phyloP scores from a whole-genome alignment of 2,329 filamentous ascomycete species.

The Cyphellophora europaea region DNA sequence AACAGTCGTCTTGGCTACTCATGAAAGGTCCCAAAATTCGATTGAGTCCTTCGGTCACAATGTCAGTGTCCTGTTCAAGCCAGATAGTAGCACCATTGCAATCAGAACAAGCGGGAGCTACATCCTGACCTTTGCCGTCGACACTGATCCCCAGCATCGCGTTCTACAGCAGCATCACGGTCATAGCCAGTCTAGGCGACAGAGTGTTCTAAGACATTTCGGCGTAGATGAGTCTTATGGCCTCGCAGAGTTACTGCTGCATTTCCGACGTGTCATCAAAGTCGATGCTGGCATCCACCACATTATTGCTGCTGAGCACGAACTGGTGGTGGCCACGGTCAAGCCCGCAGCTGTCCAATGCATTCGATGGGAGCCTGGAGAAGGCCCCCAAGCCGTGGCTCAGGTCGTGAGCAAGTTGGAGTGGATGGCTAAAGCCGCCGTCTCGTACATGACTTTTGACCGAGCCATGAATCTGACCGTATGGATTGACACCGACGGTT shows the following conservation, averaged over 20 bases:
- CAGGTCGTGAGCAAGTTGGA: constrained; percentile 80
- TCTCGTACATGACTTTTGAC: constrained; percentile 84
- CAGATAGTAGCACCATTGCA: constrained; percentile 85
- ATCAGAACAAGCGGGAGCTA: constrained; percentile 79
- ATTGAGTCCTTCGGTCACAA: constrained; percentile 78
- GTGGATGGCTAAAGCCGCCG: constrained; percentile 70
- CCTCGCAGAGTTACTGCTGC: constrained; percentile 76
- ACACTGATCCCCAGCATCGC: constrained; percentile 69
- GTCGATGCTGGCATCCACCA: constrained; percentile 90
- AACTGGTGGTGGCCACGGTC: constrained; percentile 80
- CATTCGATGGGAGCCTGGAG: constrained; percentile 79
- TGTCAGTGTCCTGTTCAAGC: constrained; percentile 72
- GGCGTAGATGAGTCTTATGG: constrained; percentile 75
- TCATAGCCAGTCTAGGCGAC: constrained; percentile 35
- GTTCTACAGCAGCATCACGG: constrained; percentile 72
- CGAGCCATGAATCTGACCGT: constrained; percentile 91
- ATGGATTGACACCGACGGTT: constrained; percentile 84
- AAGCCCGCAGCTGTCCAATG: constrained; percentile 94
- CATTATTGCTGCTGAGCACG: constrained; percentile 81
- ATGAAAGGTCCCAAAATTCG: constrained; percentile 72
- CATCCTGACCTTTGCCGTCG: constrained; percentile 88
- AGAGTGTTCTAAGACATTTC: constrained; percentile 40
- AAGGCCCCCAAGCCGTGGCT: constrained; percentile 79
- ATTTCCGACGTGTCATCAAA: constrained; percentile 96
- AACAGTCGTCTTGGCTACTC: constrained; percentile 74